Evolutionary conservation across 495 filamentous ascomycete species (phyloP).

Genomic region (Hypoxylon fragiforme): DNA sequence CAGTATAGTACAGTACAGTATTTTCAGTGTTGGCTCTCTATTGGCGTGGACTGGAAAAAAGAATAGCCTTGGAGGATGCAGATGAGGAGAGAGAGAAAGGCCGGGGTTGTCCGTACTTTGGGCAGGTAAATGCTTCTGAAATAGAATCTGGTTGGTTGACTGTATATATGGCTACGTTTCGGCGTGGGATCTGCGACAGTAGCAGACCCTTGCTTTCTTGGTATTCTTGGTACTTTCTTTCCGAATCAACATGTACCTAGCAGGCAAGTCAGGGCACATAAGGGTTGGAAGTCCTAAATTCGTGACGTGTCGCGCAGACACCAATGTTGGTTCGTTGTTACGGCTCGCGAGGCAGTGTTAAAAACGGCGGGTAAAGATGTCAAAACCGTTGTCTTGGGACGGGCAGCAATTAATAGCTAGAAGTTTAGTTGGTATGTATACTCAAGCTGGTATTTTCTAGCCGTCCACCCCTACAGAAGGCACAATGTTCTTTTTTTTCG

Average conservation of each 20-base stretch:
- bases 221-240: conserved; percentile 21
- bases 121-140: neutral
- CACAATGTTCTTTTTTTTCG: no score
- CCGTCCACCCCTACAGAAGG: no score
- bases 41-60: neutral
- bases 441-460: no score
- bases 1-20: neutral
- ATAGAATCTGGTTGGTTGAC: conserved; percentile 1
- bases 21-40: neutral
- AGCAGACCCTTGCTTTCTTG: conserved; percentile 31
- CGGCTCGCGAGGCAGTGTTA: conserved; percentile 26
- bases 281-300: conserved; percentile 12
- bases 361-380: conserved; percentile 6
- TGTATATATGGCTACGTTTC: conserved; percentile 24
- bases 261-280: conserved; percentile 11
- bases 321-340: conserved; percentile 7
- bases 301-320: conserved; percentile 32
- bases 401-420: neutral
- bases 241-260: no score
- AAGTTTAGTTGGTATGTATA: no score
- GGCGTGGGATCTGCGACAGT: conserved; percentile 30
- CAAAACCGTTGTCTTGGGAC: conserved; percentile 13
- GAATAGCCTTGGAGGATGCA: conserved; percentile 1
- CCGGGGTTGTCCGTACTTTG: conserved; percentile 7
- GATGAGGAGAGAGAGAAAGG: conserved; percentile 8